Evolutionary conservation across 345 rosid genomes (phyloP).

Genomic region (Theobroma cacao): DNA sequence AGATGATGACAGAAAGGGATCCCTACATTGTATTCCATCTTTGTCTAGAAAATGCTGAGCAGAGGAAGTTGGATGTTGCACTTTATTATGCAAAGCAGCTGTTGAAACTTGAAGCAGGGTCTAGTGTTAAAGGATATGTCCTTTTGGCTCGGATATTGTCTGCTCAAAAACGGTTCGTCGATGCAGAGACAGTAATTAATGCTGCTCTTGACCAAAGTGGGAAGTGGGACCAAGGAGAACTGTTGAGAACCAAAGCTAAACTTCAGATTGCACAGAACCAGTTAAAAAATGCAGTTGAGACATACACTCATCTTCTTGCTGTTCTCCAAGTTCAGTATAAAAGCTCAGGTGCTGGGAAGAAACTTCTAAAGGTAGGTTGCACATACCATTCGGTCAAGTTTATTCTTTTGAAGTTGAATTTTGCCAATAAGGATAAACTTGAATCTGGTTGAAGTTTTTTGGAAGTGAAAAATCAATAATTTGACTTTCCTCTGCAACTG

Average conservation of each 20-base stretch:
- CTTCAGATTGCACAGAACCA: slow-evolving; percentile 64
- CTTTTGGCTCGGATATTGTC: slow-evolving; percentile 68
- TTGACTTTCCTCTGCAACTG: background rate
- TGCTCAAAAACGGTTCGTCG: slow-evolving; percentile 53
- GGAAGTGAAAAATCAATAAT: background rate
- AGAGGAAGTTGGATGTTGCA: slow-evolving; percentile 65
- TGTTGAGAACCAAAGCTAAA: slow-evolving; percentile 71
- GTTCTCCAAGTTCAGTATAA: slow-evolving; percentile 62
- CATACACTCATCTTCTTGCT: slow-evolving; percentile 61
- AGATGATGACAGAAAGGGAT: slow-evolving; percentile 39
- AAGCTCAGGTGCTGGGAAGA: slow-evolving; percentile 39
- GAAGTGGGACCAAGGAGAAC: slow-evolving; percentile 70
- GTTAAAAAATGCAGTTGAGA: slow-evolving; percentile 44
- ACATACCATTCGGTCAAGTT: background rate
- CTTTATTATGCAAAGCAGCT: slow-evolving; percentile 48
- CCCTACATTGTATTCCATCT: slow-evolving; percentile 41
- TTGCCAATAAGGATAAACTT: background rate
- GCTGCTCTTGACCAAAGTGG: slow-evolving; percentile 68
- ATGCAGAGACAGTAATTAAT: slow-evolving; percentile 54
- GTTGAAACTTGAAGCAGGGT: slow-evolving; percentile 52
- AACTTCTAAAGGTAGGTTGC: slow-evolving; percentile 35
- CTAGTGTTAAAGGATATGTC: slow-evolving; percentile 43
- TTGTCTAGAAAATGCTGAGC: slow-evolving; percentile 64
- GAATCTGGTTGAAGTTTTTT: background rate
- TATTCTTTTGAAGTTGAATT: background rate